Evolutionary conservation across 208 protist species (phyloP), one percentile per base, ranked within the genome.

Genomic region (Crithidia mellificae): DNA sequence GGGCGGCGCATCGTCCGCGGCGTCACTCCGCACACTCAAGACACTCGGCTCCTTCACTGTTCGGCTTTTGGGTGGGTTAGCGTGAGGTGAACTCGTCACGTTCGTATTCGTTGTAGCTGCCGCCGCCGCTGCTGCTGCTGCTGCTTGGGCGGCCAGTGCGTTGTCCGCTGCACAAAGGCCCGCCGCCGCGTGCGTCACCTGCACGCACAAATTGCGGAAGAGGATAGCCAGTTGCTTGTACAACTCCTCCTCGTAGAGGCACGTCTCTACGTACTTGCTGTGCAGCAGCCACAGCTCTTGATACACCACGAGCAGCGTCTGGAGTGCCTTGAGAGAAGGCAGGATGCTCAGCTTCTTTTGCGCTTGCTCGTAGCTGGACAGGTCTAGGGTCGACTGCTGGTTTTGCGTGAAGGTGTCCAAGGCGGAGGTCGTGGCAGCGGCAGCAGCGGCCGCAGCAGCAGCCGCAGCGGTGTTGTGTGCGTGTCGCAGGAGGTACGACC

Each of bases 271-370:
- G 54, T 78, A 72, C 53, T 78, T 64, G 61, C 53, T 47, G 63
- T 70, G 49, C 36, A 65, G 49, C 52, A 78, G 41, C 64, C 73
- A 68, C 24, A 78, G 41, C 29, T 71, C 66, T 0, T 78, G 64
- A 44, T 64, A 68, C 3, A 72, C 61, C 12, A 2, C 20, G 41
- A 32, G 38, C 7, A 78, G 34, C 1, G 20, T 53, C 25, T 51
- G 20, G 11, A 78, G 30, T 2, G 52, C 30, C 20, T 54, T 32
- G 14, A 2, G 3, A 0, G 64, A 59, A 0, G 73, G 73, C 11
- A 78, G 44, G 20, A 66, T n/a, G 34, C 49, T 68, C 38, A 58
- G 53, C 34, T 25, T 49, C 38, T 36, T 1, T 19, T 50, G 50
- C 27, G 17, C 15, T 12, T 44, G 43, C 49, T 52, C 51, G 15